Percentiles rank a stretch among this genome's conserved stretches.
phyloP scores from a whole-genome alignment of 768 basidiomycete species.

The Lactarius hengduanensis region DNA sequence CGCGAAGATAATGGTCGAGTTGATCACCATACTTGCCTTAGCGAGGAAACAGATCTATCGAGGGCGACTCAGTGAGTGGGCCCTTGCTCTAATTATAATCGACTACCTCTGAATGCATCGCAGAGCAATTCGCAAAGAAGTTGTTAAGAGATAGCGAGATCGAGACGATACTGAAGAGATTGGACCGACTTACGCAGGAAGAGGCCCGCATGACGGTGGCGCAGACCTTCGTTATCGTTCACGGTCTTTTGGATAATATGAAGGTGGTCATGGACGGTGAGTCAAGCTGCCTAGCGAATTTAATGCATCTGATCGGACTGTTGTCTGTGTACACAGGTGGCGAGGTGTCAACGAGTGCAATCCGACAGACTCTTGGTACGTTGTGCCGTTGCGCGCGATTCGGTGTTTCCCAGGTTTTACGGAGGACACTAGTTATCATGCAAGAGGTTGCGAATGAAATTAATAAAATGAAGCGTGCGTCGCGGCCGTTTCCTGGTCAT shows the following conservation, averaged over 20 bases:
- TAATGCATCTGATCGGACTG: neutral
- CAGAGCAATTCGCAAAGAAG: neutral
- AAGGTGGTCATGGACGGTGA: neutral
- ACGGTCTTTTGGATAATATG: neutral
- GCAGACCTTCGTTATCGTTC: neutral
- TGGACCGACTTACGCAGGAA: neutral
- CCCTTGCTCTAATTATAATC: neutral
- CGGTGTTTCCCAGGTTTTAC: neutral
- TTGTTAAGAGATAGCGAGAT: neutral
- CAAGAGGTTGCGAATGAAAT: neutral
- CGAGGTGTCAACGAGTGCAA: neutral
- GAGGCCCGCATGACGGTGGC: neutral
- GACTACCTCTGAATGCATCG: neutral
- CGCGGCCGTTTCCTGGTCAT: too few relatives aligned
- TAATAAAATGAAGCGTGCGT: slow-evolving; percentile 11
- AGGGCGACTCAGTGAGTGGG: neutral
- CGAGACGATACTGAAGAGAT: neutral
- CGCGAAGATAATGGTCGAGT: slow-evolving; percentile 1
- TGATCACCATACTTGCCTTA: neutral
- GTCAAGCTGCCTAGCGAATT: neutral
- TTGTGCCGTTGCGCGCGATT: neutral
- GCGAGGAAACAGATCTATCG: neutral
- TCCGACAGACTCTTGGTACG: neutral
- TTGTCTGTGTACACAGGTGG: neutral
- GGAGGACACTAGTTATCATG: neutral